These are phyloP conservation scores for Fraxinus quadrangulata DNA, from an alignment of 257 asterid genomes.

Conservation along the genomic window DNA sequence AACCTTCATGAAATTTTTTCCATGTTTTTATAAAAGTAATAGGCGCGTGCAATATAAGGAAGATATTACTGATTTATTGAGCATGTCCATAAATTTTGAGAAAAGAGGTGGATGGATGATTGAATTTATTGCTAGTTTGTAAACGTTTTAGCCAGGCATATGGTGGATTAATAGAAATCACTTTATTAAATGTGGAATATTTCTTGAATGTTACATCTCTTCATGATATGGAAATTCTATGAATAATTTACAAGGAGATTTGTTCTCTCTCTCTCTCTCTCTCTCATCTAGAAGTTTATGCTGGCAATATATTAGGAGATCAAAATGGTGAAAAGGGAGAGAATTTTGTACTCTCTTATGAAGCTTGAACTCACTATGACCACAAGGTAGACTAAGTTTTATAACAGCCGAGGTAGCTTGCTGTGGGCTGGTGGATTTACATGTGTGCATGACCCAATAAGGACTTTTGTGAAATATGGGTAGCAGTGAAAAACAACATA, in stretches of 20 bases:
- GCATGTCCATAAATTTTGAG: not conserved
- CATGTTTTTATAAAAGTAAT: not conserved
- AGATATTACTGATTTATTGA: not conserved
- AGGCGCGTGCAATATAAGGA: not conserved
- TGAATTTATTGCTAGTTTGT: not conserved
- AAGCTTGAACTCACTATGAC: not conserved
- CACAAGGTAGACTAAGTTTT: not conserved
- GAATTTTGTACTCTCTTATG: not conserved
- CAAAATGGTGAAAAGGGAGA: slow-evolving; percentile 4
- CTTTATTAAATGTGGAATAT: slow-evolving; percentile 10
- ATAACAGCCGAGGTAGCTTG: not conserved
- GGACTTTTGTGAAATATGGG: slow-evolving; percentile 1
- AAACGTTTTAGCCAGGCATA: not conserved
- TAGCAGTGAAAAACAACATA: not conserved
- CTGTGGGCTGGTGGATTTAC: not conserved
- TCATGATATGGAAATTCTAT: slow-evolving; percentile 5
- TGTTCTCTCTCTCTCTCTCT: not conserved
- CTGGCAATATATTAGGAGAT: slow-evolving; percentile 1
- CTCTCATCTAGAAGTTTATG: not conserved
- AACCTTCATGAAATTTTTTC: not conserved
- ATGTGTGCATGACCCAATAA: not conserved
- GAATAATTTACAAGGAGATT: not conserved
- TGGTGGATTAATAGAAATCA: not conserved
- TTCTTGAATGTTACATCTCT: slow-evolving; percentile 11
- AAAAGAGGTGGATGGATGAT: not conserved